Percentiles rank a stretch among this genome's conserved stretches.
These are phyloP conservation scores for Neopestalotiopsis sp. DNA, from an alignment of 2,329 filamentous ascomycete genomes.

Conservation along the genomic window DNA sequence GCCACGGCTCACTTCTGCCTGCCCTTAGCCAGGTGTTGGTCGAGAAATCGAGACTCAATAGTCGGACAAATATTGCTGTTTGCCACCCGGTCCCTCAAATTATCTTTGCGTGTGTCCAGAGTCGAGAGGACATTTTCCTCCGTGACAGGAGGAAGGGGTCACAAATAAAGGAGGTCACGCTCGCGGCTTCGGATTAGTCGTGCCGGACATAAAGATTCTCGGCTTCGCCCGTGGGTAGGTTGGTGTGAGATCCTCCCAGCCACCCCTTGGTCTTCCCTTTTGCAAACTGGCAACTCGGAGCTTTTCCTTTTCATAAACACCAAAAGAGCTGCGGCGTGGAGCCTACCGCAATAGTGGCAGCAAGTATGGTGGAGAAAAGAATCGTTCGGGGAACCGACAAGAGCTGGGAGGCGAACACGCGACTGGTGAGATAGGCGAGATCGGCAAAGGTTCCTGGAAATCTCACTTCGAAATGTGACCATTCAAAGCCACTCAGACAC, in stretches of 20 bases:
- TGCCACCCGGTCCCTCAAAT: too few species aligned
- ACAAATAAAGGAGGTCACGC: not conserved
- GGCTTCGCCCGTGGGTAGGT: not conserved
- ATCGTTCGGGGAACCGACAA: not conserved
- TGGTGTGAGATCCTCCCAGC: not conserved
- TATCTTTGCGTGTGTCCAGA: too few species aligned
- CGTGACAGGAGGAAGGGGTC: too few species aligned
- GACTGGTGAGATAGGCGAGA: constrained; percentile 1
- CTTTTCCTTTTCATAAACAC: not conserved
- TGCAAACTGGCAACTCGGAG: not conserved
- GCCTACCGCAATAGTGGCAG: not conserved
- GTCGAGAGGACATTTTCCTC: too few species aligned
- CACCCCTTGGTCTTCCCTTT: not conserved
- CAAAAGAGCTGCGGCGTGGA: not conserved
- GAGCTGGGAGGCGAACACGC: not conserved
- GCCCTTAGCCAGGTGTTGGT: too few species aligned
- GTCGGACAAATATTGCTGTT: too few species aligned
- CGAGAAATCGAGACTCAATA: too few species aligned
- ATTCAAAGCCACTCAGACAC: not conserved
- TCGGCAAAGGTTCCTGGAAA: not conserved
- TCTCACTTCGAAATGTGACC: not conserved
- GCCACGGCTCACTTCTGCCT: too few species aligned
- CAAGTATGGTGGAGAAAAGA: not conserved
- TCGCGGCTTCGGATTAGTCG: not conserved
- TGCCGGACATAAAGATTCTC: not conserved